Percentiles rank a stretch among this genome's conserved stretches.
These are phyloP conservation scores for Rhizopogon vesiculosus DNA, from an alignment of 768 basidiomycete genomes.

Conservation along the genomic window DNA sequence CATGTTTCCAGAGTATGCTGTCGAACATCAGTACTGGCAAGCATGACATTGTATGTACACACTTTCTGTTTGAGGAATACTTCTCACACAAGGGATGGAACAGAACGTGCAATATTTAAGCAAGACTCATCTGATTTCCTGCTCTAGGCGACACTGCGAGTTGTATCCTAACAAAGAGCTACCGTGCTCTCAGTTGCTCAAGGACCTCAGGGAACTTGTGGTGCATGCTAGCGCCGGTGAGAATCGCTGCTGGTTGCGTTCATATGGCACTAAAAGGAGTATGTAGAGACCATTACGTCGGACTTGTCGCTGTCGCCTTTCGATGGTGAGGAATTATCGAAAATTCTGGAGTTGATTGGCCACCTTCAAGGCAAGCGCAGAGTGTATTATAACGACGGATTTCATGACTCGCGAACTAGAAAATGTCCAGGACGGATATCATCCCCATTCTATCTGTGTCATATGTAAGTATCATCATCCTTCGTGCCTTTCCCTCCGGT, in stretches of 20 bases:
- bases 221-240: constrained; percentile 15
- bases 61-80: background rate
- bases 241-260: background rate
- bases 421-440: background rate
- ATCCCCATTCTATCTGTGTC: constrained; percentile 1
- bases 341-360: constrained; percentile 6
- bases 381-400: background rate
- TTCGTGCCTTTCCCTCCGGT: background rate
- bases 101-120: background rate
- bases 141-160: constrained; percentile 6
- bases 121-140: background rate
- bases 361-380: background rate
- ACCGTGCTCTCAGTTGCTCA: background rate
- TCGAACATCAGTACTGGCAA: constrained; percentile 21
- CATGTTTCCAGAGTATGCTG: constrained; percentile 10
- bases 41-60: background rate
- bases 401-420: constrained; percentile 3
- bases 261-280: constrained; percentile 6
- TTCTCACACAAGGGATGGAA: background rate
- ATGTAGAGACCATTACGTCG: background rate
- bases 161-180: background rate
- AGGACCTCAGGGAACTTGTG: constrained; percentile 1
- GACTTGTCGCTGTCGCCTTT: constrained; percentile 5
- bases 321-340: constrained; percentile 1
- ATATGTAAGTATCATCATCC: background rate